A percentile compares a stretch with the other conserved stretches of the same genome.
These are phyloP conservation scores for Fremontodendron californicum DNA, from an alignment of 345 rosid genomes.

Conservation along the genomic window DNA sequence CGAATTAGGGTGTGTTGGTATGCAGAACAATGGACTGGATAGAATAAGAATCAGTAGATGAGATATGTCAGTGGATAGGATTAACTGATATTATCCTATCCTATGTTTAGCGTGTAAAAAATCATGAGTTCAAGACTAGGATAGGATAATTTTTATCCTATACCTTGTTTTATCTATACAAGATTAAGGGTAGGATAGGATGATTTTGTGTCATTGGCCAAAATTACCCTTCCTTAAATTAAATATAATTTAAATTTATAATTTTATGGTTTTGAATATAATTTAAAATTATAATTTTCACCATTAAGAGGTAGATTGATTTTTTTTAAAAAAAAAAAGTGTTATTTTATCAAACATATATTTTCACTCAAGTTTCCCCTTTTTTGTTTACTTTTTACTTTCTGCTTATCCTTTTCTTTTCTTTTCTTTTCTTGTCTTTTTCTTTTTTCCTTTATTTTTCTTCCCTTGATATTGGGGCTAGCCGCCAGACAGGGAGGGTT, in stretches of 20 bases:
- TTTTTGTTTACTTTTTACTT: not conserved
- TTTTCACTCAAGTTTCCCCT: not conserved
- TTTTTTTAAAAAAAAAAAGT: not conserved
- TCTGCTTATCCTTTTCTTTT: too few species aligned
- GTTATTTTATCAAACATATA: not conserved
- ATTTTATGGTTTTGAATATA: not conserved
- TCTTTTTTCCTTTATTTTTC: not conserved
- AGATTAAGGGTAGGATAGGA: not conserved
- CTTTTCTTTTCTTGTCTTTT: too few species aligned
- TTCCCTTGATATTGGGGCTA: not conserved
- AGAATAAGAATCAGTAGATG: not conserved
- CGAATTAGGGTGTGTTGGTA: not conserved
- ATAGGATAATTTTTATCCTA: not conserved
- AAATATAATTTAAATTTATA: not conserved
- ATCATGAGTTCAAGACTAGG: too few species aligned
- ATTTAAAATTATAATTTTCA: not conserved
- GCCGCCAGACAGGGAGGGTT: not conserved
- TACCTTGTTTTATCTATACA: not conserved
- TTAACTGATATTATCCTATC: not conserved
- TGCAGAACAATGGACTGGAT: not conserved
- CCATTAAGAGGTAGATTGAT: not conserved
- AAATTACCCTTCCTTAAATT: not conserved
- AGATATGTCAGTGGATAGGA: not conserved
- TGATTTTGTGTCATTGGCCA: not conserved
- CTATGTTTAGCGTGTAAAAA: not conserved